Evolutionary conservation across 148 eudicot species (phyloP).

Genomic region (Silene conica): DNA sequence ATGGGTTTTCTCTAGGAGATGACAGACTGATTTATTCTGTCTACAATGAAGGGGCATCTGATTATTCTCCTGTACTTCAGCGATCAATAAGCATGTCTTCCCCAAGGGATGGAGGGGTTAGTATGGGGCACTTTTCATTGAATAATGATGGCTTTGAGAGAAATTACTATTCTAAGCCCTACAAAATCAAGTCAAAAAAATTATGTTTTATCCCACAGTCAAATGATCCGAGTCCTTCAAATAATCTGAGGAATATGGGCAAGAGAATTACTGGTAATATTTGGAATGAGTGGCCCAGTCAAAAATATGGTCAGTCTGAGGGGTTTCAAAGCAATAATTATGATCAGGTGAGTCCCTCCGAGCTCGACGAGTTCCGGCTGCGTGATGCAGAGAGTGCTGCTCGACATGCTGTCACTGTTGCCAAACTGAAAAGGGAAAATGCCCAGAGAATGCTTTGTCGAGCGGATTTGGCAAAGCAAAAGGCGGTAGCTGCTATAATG

Average conservation of each 20-base stretch:
- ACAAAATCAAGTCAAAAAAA: constrained; percentile 56
- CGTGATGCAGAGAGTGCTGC: constrained; percentile 86
- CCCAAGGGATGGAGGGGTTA: constrained; percentile 47
- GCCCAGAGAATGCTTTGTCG: constrained; percentile 72
- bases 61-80: constrained; percentile 56
- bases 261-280: constrained; percentile 42
- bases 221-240: constrained; percentile 33
- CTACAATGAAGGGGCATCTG: constrained; percentile 49
- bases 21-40: constrained; percentile 44
- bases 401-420: constrained; percentile 60
- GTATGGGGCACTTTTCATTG: constrained; percentile 44
- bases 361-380: constrained; percentile 73
- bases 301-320: constrained; percentile 39
- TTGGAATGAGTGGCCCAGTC: constrained; percentile 51
- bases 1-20: constrained; percentile 56
- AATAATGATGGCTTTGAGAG: constrained; percentile 49
- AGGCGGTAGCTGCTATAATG: constrained; percentile 79
- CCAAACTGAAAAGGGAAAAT: constrained; percentile 74
- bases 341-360: constrained; percentile 55
- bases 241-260: constrained; percentile 38
- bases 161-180: constrained; percentile 48
- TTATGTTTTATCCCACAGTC: constrained; percentile 34
- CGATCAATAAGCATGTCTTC: constrained; percentile 50
- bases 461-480: constrained; percentile 85
- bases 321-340: constrained; percentile 34